Evolutionary conservation across 495 filamentous ascomycete species (phyloP).

Genomic region (Pseudotulostoma volvatum): DNA sequence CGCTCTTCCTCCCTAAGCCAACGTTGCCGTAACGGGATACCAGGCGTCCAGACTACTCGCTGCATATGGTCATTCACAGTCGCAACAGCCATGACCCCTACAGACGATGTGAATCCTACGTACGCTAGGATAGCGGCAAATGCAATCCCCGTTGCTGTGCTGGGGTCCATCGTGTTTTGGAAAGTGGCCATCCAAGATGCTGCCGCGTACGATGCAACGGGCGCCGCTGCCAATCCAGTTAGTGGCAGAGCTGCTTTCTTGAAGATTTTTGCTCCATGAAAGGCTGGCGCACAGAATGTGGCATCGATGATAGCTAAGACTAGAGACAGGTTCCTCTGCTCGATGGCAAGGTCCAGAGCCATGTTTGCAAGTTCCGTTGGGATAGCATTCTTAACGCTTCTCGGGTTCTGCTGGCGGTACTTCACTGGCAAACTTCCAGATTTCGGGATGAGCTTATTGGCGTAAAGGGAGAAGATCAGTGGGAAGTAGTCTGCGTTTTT

Average conservation of each 20-base stretch:
- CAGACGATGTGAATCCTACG: constrained; percentile 53
- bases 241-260: constrained; percentile 33
- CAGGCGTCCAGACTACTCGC: constrained; percentile 70
- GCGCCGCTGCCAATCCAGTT: constrained; percentile 39
- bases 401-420: constrained; percentile 48
- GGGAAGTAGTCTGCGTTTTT: constrained; percentile 57
- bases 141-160: constrained; percentile 53
- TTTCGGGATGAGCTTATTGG: constrained; percentile 60
- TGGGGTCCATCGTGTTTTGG: constrained; percentile 56
- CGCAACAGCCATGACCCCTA: constrained; percentile 69
- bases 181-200: constrained; percentile 38
- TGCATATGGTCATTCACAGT: constrained; percentile 91
- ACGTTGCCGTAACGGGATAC: constrained; percentile 63
- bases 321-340: constrained; percentile 53
- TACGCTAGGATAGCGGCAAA: constrained; percentile 73
- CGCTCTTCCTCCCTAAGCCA: constrained; percentile 90
- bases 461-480: constrained; percentile 64
- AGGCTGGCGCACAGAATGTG: constrained; percentile 59
- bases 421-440: constrained; percentile 38
- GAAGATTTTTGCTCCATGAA: constrained; percentile 46
- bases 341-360: constrained; percentile 64
- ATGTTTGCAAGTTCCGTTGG: constrained; percentile 44
- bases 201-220: constrained; percentile 50
- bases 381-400: constrained; percentile 52
- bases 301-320: constrained; percentile 67